A percentile compares a stretch with the other conserved stretches of the same genome.
Evolutionary conservation across 352 stramenopile genomes (phyloP).

Genomic region (Pythium volutum): DNA sequence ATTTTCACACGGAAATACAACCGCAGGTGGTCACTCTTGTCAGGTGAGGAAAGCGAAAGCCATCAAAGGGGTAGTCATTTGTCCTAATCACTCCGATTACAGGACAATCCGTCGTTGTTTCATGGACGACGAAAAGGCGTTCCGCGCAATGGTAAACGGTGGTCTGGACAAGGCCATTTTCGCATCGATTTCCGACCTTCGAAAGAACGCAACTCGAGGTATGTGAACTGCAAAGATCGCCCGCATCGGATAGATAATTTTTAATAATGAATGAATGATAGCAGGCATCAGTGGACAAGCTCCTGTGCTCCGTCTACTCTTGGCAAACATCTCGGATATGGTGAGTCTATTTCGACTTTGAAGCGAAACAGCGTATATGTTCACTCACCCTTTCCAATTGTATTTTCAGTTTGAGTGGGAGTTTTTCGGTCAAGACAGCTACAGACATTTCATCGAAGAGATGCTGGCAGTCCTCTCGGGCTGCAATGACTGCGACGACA

Average conservation of each 20-base stretch:
- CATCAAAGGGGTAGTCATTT: not conserved
- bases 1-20: not conserved
- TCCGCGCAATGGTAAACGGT: constrained; percentile 12
- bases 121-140: constrained; percentile 16
- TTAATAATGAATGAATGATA: not conserved
- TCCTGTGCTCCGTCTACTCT: constrained; percentile 10
- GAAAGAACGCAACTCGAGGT: constrained; percentile 4
- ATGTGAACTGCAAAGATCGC: not conserved
- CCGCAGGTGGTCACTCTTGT: constrained; percentile 4
- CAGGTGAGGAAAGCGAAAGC: not conserved
- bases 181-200: constrained; percentile 1
- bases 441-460: constrained; percentile 22
- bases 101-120: constrained; percentile 23
- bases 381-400: not conserved
- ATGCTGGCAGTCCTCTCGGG: constrained; percentile 28
- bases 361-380: not conserved
- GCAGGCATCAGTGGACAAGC: not conserved
- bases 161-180: constrained; percentile 15
- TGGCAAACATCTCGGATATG: constrained; percentile 23
- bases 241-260: not conserved
- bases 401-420: constrained; percentile 39
- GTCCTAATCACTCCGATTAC: not conserved
- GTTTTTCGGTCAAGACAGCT: constrained; percentile 28
- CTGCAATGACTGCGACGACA: constrained; percentile 27
- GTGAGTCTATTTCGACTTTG: not conserved